Base-by-base conservation (phyloP, 805 yeast species). In the Kodamaea fukazawae region DNA sequence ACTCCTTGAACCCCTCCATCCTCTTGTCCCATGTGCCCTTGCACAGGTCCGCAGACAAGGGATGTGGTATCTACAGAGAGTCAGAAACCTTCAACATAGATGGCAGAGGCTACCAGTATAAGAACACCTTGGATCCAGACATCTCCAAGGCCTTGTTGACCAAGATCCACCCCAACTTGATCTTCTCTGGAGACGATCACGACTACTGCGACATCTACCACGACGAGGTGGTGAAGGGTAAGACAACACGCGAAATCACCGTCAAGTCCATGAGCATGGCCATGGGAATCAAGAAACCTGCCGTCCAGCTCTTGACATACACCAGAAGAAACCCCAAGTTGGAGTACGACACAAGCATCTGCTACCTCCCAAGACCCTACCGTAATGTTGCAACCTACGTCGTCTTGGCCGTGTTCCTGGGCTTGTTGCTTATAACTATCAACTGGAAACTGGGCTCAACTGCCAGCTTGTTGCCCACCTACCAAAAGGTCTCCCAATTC, bases 211-310 rank as follows among this genome's bases (percentile, higher is more conserved):
- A 85, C 48, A 73, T 83, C 22, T 63, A 65, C 14, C 97, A 91
- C 38, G 39, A 34, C 3, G 32, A 40, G 27, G 41, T 50, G 17
- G 49, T 52, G 2, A 43, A 42, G 4, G 43, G 33, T 10, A 36
- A 38, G n/a, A 48, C 58, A 2, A 51, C 62, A 1, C 6, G 41
- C 2, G 99, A 93, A 58, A 79, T 84, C 47, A 87, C 96, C 0
- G 89, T 90, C 20, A 93, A 93, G 60, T 79, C 95, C 3, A 79
- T 84, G 38, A 83, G 96, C 10, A 86, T 93, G 95, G 90, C 96
- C 15, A 86, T 87, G 81, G 98, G 98, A 0, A 80, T 93, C 20
- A 62, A 70, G 38, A 69, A 71, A 38, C 75, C 75, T 2, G 74
- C 72, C 1, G 66, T 69, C 7, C 75, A 70, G 44, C 47, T 70